Base-by-base conservation (phyloP, 345 rosid genomes). In the Punica granatum region DNA sequence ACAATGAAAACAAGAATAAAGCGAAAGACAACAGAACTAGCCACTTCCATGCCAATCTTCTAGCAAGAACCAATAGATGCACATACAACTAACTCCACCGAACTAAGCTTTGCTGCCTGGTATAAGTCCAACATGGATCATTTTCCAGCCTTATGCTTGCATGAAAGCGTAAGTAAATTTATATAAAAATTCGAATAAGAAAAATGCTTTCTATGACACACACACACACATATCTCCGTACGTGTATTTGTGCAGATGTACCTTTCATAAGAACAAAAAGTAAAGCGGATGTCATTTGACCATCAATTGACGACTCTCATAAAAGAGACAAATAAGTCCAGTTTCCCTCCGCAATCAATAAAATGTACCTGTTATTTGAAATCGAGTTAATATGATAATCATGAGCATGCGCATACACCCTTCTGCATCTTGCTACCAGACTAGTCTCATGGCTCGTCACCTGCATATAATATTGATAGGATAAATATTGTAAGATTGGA, bases 381-480 rank as follows among this genome's bases (percentile, higher is more conserved):
- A 94, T 94, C 41, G 98, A 94, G 84, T 92, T 91, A 77, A 94
- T 89, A 77, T 94, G 99, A 84, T 94, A 94, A 78, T 94, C 98
- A 82, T 94, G 99, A 69, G 99, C 99, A 77, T 94, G 98, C 64
- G 97, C 90, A 83, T 91, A 94, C 34, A 91, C 88, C 80, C 98
- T 86, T 56, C 99, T 91, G 75, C 98, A 91, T 84, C 96, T 81
- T 34, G 99, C 99, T 72, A 94, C 68, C 73, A 84, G 79, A 80
- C 82, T 91, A 26, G 90, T 86, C 82, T 94, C 99, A 35, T 73
- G 83, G 78, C 90, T 84, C 61, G 90, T 85, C 67, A 92, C 93
- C 99, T 94, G 80, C 13, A 75, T 15, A 54, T 65, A 15, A 37
- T 44, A 16, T 60, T 44, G 42, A 31, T 31, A 6, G 37, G n/a